A percentile compares a stretch with the other conserved stretches of the same genome.
phyloP scores from a whole-genome alignment of 139 green algal genomes.

The Eudorina sp. region DNA sequence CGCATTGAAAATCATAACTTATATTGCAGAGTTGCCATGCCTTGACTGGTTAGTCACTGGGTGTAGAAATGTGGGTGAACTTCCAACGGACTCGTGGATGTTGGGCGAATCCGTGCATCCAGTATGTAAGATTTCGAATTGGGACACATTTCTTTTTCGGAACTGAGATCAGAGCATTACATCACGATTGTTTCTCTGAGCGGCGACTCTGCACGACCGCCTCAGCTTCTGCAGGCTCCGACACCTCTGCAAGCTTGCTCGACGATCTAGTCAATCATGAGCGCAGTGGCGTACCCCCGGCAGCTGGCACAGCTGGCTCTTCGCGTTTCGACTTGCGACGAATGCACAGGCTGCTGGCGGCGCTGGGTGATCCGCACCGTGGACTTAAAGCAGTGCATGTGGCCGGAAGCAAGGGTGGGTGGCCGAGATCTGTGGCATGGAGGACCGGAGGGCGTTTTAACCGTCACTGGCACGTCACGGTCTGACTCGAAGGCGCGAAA shows the following conservation, averaged over 20 bases:
- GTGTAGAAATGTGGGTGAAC: no score
- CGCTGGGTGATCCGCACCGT: slow-evolving; percentile 77
- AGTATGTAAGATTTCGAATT: not conserved
- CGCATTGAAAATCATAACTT: no score
- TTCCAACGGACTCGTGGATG: no score
- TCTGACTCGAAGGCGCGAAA: no score
- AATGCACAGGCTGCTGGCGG: slow-evolving; percentile 76
- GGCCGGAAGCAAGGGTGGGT: slow-evolving; percentile 87
- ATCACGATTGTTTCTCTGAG: not conserved
- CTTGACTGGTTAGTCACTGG: no score
- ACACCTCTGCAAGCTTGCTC: slow-evolving; percentile 16
- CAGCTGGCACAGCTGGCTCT: slow-evolving; percentile 65
- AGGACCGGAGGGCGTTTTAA: no score
- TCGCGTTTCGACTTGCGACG: slow-evolving; percentile 67
- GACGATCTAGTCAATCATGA: slow-evolving; percentile 76
- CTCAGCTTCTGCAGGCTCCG: not conserved
- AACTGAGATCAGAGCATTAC: not conserved
- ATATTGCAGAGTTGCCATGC: no score
- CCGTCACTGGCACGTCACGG: not conserved
- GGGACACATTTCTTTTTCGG: no score
- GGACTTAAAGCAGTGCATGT: slow-evolving; percentile 78
- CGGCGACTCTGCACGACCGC: not conserved
- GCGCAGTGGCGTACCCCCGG: slow-evolving; percentile 73
- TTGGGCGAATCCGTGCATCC: no score
- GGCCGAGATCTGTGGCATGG: not conserved